Evolutionary conservation across 2,329 filamentous ascomycete species (phyloP), one percentile per base, ranked within the genome.

Genomic region (Penicillium sp.): DNA sequence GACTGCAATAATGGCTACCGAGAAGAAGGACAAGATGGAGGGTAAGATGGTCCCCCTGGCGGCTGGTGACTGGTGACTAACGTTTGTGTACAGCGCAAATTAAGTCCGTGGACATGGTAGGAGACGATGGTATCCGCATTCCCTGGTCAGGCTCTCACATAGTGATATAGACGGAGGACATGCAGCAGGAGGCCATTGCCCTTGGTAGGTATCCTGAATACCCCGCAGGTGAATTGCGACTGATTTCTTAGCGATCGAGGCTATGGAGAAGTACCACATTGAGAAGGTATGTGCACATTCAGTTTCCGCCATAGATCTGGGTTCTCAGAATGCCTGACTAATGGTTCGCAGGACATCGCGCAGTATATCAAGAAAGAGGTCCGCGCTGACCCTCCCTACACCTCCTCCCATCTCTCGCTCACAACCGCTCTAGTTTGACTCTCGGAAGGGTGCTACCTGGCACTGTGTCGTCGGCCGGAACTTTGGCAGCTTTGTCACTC

Each of bases 401-500:
- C 36, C 46, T 50, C 41, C 46, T 27, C 42, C 20, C 44, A 45
- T 38, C 51, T 20, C 33, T 46, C 48, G 53, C 62, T 70, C 53
- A 70, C 61, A 52, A 50, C 33, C 20, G 35, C 40, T 50, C 36
- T 66, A 97, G 92, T 97, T 99, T 68, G 94, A 99, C 73, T 89
- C 90, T 68, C 88, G 92, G 71, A 96, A 96, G 79, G 94, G 94
- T 31, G 92, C 92, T 57, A 99, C 94, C 72, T 99, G 92, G 94
- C 94, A 99, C 77, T 99, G 94, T 77, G 96, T 99, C 63, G 94
- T 99, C 30, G 94, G 94, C 58, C 84, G 94, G 63, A 97, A 99
- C 81, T 99, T 99, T 77, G 94, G 94, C 64, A 97, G 92, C 77
- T 99, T 97, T 65, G 94, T 99, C 46, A 99, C 94, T 36, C 94